Conservation (phyloP, 805 yeast genomes). For the Kuraishia borneana region DNA sequence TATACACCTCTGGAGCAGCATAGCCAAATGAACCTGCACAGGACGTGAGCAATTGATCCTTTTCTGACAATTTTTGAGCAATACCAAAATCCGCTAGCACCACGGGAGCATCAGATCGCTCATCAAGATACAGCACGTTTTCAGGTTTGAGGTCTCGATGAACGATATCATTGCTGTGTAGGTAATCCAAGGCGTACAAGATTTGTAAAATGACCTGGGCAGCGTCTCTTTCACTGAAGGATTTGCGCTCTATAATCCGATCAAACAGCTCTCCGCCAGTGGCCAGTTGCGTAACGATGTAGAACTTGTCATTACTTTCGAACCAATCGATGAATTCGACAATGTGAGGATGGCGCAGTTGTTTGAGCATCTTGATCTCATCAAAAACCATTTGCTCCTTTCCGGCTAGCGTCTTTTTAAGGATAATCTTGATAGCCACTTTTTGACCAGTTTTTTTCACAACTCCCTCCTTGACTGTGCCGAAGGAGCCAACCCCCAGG, state of each 20-base stretch:
- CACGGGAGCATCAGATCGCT: conserved; percentile 51
- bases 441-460: conserved; percentile 43
- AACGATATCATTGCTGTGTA: conserved; percentile 70
- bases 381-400: conserved; percentile 60
- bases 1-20: conserved; percentile 91
- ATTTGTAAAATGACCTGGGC: conserved; percentile 63
- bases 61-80: conserved; percentile 59
- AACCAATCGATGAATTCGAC: conserved; percentile 91
- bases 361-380: conserved; percentile 61
- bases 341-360: conserved; percentile 71
- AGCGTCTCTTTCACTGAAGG: conserved; percentile 86
- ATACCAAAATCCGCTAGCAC: conserved; percentile 96
- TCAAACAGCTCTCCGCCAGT: conserved; percentile 95
- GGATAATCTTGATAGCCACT: conserved; percentile 83
- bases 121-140: conserved; percentile 65
- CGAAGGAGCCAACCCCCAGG: conserved; percentile 92
- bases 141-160: conserved; percentile 96
- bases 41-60: conserved; percentile 48
- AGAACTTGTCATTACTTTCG: conserved; percentile 84
- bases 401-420: conserved; percentile 76
- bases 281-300: conserved; percentile 88
- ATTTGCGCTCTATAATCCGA: conserved; percentile 68
- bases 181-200: conserved; percentile 64
- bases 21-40: conserved; percentile 79
- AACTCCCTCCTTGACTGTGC: conserved; percentile 75